Evolutionary conservation across 2,329 filamentous ascomycete genomes (phyloP).

Genomic region (Pseudogymnoascus sp.): DNA sequence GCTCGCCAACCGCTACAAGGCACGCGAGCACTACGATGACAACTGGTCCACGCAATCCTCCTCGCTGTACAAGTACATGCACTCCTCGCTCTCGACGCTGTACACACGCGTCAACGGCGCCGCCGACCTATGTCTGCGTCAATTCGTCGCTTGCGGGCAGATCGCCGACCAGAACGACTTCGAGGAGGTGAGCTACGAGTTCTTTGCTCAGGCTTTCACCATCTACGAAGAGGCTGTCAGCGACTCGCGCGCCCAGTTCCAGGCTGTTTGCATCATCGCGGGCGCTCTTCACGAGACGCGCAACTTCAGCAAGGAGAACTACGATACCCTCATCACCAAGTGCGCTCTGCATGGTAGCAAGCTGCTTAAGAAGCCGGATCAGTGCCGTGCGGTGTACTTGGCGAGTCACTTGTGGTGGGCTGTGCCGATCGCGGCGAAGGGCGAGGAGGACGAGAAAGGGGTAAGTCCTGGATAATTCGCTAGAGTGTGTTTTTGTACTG

Average conservation of each 20-base stretch:
- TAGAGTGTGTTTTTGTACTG: slow-evolving; percentile 14
- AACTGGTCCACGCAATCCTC: slow-evolving; percentile 67
- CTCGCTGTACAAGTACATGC: slow-evolving; percentile 90
- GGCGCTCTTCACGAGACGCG: slow-evolving; percentile 80
- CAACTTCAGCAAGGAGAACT: slow-evolving; percentile 93
- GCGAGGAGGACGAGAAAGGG: slow-evolving; percentile 71
- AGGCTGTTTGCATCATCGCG: slow-evolving; percentile 91
- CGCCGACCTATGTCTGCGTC: slow-evolving; percentile 76
- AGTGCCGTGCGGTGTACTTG: slow-evolving; percentile 92
- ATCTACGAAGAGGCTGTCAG: slow-evolving; percentile 96
- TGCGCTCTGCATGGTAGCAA: slow-evolving; percentile 95
- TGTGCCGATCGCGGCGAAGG: slow-evolving; percentile 66
- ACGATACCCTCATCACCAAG: slow-evolving; percentile 97
- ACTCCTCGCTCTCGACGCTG: slow-evolving; percentile 74
- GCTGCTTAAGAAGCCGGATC: slow-evolving; percentile 92
- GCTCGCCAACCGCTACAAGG: slow-evolving; percentile 79
- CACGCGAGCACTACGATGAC: slow-evolving; percentile 76
- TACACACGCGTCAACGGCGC: slow-evolving; percentile 78
- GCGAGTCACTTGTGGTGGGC: slow-evolving; percentile 98
- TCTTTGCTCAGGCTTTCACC: slow-evolving; percentile 95
- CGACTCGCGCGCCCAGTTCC: slow-evolving; percentile 93
- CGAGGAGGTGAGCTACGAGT: slow-evolving; percentile 95
- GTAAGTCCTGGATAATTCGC: slow-evolving; percentile 40
- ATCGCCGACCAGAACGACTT: slow-evolving; percentile 85
- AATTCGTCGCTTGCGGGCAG: slow-evolving; percentile 88